A percentile compares a stretch with the other conserved stretches of the same genome.
Conservation (phyloP, 768 basidiomycete species). For the Tricholoma sp. region DNA sequence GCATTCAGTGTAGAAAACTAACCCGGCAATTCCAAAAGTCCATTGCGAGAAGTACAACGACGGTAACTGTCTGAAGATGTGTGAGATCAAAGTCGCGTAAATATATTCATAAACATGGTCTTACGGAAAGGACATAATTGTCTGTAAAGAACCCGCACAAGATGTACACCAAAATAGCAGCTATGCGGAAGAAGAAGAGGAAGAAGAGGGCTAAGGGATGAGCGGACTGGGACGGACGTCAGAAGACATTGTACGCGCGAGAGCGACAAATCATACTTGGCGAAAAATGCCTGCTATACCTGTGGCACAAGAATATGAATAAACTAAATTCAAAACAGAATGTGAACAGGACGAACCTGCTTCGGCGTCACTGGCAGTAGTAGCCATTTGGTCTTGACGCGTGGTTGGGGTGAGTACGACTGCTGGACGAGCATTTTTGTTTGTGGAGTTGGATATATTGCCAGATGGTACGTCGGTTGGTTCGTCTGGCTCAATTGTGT, state of each 20-base stretch:
- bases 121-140: conserved; percentile 89
- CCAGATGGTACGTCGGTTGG: conserved; percentile 31
- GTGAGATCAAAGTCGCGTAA: background rate
- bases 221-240: conserved; percentile 49
- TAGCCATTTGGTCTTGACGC: conserved; percentile 41
- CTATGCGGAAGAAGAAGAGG: conserved; percentile 81
- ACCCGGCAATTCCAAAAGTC: conserved; percentile 99
- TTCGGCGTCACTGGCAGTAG: conserved; percentile 65
- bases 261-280: conserved; percentile 44
- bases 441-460: conserved; percentile 27
- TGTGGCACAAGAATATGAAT: conserved; percentile 18
- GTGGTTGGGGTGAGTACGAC: conserved; percentile 58
- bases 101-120: conserved; percentile 21
- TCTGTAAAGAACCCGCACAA: conserved; percentile 87
- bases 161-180: conserved; percentile 89
- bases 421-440: conserved; percentile 28
- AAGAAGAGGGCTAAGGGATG: conserved; percentile 83
- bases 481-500: conserved; percentile 88
- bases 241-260: conserved; percentile 4
- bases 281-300: conserved; percentile 72
- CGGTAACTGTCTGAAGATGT: conserved; percentile 63
- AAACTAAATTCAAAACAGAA: background rate
- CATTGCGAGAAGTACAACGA: conserved; percentile 91
- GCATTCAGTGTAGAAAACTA: conserved; percentile 16
- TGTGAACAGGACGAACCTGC: conserved; percentile 45